Evolutionary conservation across 2,329 filamentous ascomycete species (phyloP), one percentile per base, ranked within the genome.

Genomic region (Botrytis deweyae): DNA sequence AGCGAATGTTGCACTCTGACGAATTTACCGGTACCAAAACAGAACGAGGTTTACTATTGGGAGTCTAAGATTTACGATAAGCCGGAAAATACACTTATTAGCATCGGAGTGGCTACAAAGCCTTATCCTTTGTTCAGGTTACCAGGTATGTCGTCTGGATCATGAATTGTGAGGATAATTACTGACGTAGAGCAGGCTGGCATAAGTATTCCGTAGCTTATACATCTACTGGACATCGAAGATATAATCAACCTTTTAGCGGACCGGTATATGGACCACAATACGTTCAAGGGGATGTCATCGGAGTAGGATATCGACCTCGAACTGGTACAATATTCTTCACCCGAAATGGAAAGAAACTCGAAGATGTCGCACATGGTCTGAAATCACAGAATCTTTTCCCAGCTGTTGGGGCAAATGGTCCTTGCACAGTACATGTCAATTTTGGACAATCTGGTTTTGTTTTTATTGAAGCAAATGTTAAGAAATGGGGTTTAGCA

Each of bases 31-130:
- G 94, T 99, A 12, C 96, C 96, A 22, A 99, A 99, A 81, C 96
- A 99, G 81, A 99, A 99, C 81, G 96, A 99, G 81, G 95, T 98
- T 18, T 99, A 99, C 83, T 99, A 99, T 83, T 99, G 96, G 96
- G 96, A 99, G 83, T 93, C 95, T 73, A 99, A 99, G 86, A 92
- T 99, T 71, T 99, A 97, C 84, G 96, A 99, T 76, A 98, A 98
- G 84, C 94, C 96, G 6, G 96, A 98, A 76, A 90, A 86, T 74
- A 97, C 94, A 0, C 85, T 94, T 77, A 88, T 99, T 76, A 95
- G 93, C 81, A 94, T 99, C 78, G 96, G 96, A 78, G 93, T 99
- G 87, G 93, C 93, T 64, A 99, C 96, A 33, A 99, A 99, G 81
- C 96, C 96, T 12, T 99, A 99, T 82, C 96, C 96, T 29, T 85